These are phyloP conservation scores for Penicillium hesseltinei DNA, from an alignment of 2,329 filamentous ascomycete genomes.

Conservation along the genomic window DNA sequence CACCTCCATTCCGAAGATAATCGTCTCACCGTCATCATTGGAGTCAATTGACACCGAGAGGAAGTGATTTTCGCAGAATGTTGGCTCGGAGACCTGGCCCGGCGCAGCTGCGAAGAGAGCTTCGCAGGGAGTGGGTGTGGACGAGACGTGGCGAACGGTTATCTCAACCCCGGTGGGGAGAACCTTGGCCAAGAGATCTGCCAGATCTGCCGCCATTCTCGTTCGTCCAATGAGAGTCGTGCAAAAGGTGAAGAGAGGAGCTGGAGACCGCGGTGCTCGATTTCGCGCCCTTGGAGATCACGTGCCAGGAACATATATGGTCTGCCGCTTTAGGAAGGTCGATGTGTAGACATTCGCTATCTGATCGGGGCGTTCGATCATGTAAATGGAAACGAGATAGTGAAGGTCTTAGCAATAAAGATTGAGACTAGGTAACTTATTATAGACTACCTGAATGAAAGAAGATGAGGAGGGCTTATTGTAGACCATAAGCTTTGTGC, in stretches of 20 bases:
- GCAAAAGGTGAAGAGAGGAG: slow-evolving; percentile 19
- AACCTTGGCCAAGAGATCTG: slow-evolving; percentile 51
- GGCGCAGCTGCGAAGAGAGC: slow-evolving; percentile 79
- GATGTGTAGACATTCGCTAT: background rate
- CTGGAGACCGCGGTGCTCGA: slow-evolving; percentile 15
- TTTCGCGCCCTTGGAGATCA: slow-evolving; percentile 14
- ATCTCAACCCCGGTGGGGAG: slow-evolving; percentile 59
- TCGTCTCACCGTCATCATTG: slow-evolving; percentile 49
- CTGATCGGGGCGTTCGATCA: background rate
- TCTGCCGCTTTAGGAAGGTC: background rate
- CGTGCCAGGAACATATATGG: slow-evolving; percentile 14
- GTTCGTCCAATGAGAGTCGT: slow-evolving; percentile 18
- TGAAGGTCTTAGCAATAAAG: background rate
- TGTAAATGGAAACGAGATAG: background rate
- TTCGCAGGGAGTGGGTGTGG: slow-evolving; percentile 70
- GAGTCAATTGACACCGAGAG: slow-evolving; percentile 56
- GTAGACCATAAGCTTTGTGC: background rate
- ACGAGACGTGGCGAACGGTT: slow-evolving; percentile 81
- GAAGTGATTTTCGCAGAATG: slow-evolving; percentile 84
- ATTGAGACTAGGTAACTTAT: background rate
- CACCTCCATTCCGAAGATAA: slow-evolving; percentile 82
- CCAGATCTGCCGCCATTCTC: slow-evolving; percentile 36
- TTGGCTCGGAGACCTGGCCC: slow-evolving; percentile 68
- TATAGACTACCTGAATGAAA: background rate
- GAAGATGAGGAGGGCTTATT: background rate